These are phyloP conservation scores for Daldinia grandis DNA, from an alignment of 495 filamentous ascomycete species.

Conservation along the genomic window DNA sequence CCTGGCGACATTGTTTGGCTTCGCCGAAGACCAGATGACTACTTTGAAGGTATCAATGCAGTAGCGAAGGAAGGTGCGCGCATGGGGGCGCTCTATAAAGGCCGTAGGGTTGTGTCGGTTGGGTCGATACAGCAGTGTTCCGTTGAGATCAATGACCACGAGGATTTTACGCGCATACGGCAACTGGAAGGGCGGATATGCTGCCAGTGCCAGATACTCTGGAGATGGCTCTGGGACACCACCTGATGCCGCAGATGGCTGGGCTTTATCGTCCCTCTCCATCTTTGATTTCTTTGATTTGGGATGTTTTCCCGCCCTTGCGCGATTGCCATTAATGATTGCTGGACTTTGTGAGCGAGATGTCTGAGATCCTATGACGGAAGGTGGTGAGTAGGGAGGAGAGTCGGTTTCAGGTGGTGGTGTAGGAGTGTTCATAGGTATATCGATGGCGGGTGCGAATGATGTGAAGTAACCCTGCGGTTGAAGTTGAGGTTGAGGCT, in stretches of 20 bases:
- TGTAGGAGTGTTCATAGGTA: neutral
- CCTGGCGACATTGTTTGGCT: constrained; percentile 68
- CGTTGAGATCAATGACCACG: constrained; percentile 91
- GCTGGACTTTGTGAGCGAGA: neutral
- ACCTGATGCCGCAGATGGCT: constrained; percentile 55
- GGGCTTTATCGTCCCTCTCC: constrained; percentile 32
- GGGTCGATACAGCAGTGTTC: constrained; percentile 81
- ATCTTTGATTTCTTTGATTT: neutral
- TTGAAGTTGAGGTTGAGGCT: neutral
- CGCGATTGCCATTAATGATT: neutral
- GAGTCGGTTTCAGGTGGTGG: constrained; percentile 4
- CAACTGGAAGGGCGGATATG: constrained; percentile 32
- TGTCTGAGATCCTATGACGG: neutral
- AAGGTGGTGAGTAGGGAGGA: constrained; percentile 2
- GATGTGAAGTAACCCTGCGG: neutral
- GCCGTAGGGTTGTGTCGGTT: constrained; percentile 52
- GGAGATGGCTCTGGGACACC: constrained; percentile 57
- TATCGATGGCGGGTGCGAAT: no score
- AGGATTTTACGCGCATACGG: constrained; percentile 62
- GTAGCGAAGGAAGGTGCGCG: constrained; percentile 71
- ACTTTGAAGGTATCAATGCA: constrained; percentile 73
- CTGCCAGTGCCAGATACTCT: constrained; percentile 50
- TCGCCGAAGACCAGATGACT: constrained; percentile 92
- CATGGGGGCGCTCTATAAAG: constrained; percentile 69
- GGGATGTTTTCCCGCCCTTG: neutral